These are phyloP conservation scores for Sphagnum fallax DNA, from an alignment of 228 moss, liverwort and hornwort species.

Conservation along the genomic window DNA sequence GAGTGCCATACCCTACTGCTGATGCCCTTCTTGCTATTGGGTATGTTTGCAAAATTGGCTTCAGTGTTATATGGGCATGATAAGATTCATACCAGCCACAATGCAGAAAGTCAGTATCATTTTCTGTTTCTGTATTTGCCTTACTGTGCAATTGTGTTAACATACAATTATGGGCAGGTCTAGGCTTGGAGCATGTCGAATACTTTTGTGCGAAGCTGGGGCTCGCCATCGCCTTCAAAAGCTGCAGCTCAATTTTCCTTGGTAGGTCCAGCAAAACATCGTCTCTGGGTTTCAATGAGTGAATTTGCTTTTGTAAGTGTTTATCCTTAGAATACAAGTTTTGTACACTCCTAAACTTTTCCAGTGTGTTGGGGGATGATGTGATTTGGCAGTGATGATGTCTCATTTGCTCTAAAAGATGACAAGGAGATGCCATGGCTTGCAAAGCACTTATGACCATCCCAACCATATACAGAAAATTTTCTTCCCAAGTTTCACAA, in stretches of 20 bases:
- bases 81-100: too few relatives aligned
- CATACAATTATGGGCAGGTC: constrained; percentile 29
- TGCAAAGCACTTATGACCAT: constrained; percentile 55
- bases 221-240: constrained; percentile 84
- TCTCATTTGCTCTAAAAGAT: constrained; percentile 72
- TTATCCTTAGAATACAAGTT: background rate
- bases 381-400: constrained; percentile 66
- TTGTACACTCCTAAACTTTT: background rate
- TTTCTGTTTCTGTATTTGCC: background rate
- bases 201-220: constrained; percentile 73
- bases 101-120: background rate
- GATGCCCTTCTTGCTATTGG: constrained; percentile 75
- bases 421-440: constrained; percentile 77
- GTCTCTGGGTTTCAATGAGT: background rate
- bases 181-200: constrained; percentile 71
- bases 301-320: background rate
- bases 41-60: constrained; percentile 16
- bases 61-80: too few relatives aligned
- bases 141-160: background rate
- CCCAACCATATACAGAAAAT: too few relatives aligned
- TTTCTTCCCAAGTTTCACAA: too few relatives aligned
- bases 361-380: background rate
- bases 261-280: constrained; percentile 26
- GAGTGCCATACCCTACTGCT: constrained; percentile 57
- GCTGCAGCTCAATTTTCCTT: constrained; percentile 84